phyloP scores from a whole-genome alignment of 208 protist genomes.

The Kentomonas sorsogonicus region DNA sequence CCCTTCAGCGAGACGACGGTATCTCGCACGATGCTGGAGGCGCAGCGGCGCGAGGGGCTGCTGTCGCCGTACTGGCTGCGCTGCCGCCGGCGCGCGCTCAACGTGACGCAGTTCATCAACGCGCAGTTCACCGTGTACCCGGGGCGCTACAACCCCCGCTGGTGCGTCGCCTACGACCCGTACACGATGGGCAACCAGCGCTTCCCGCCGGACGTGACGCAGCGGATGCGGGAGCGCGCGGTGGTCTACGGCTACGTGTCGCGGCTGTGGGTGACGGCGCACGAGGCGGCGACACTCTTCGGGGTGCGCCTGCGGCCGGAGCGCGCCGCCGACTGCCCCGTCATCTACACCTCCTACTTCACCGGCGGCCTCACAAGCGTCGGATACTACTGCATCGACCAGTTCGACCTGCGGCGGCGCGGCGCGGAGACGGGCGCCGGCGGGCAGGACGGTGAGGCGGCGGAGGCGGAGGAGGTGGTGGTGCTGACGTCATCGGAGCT shows the following conservation, averaged over 20 bases:
- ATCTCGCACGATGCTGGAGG: conserved; percentile 15
- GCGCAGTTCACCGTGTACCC: conserved; percentile 30
- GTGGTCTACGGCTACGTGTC: conserved; percentile 74
- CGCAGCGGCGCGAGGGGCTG: conserved; percentile 13
- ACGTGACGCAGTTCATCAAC: conserved; percentile 17
- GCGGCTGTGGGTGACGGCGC: conserved; percentile 55
- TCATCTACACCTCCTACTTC: conserved; percentile 39
- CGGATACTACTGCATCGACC: conserved; percentile 74
- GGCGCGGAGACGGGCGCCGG: no score
- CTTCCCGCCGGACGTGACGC: conserved; percentile 28
- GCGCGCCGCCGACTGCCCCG: conserved; percentile 32
- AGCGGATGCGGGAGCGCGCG: conserved; percentile 55
- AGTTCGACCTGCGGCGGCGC: no score
- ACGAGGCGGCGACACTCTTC: conserved; percentile 41
- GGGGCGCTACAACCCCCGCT: conserved; percentile 66
- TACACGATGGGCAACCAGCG: conserved; percentile 39
- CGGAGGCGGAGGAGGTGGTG: conserved; percentile 14
- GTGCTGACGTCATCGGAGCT: conserved; percentile 46
- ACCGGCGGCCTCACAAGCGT: conserved; percentile 26
- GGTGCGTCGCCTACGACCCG: conserved; percentile 52
- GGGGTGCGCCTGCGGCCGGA: conserved; percentile 29
- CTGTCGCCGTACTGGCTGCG: conserved; percentile 59
- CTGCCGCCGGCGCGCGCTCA: not conserved
- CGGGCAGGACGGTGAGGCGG: no score
- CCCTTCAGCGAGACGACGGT: not conserved